Evolutionary conservation across 1,139 yeast species (phyloP).

Genomic region (Yamadazyma membranifaciens): DNA sequence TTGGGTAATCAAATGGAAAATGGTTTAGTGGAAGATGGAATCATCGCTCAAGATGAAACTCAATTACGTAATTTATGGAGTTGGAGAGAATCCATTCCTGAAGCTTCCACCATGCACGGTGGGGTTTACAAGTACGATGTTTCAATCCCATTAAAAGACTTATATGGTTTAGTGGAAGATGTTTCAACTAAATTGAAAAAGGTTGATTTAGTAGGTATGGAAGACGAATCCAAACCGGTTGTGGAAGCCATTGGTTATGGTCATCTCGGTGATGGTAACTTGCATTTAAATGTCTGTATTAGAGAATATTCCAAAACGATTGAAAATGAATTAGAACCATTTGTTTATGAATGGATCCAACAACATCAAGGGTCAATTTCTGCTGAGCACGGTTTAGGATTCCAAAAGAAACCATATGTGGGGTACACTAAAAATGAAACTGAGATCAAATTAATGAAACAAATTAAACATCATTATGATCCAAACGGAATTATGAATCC

Average conservation of each 20-base stretch:
- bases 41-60: slow-evolving; percentile 91
- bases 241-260: slow-evolving; percentile 92
- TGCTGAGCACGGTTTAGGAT: slow-evolving; percentile 97
- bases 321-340: slow-evolving; percentile 83
- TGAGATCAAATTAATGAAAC: slow-evolving; percentile 72
- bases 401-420: slow-evolving; percentile 88
- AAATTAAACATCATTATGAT: slow-evolving; percentile 75
- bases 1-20: slow-evolving; percentile 82
- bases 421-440: slow-evolving; percentile 74
- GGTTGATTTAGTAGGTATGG: slow-evolving; percentile 60
- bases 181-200: slow-evolving; percentile 56
- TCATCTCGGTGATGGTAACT: slow-evolving; percentile 93
- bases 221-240: slow-evolving; percentile 70
- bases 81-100: slow-evolving; percentile 94
- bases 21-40: slow-evolving; percentile 85
- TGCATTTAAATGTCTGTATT: slow-evolving; percentile 90
- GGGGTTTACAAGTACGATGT: slow-evolving; percentile 98
- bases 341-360: slow-evolving; percentile 87
- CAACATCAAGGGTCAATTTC: slow-evolving; percentile 79
- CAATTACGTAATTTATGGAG: slow-evolving; percentile 83
- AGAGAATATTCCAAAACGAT: slow-evolving; percentile 74
- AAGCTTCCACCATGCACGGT: slow-evolving; percentile 79
- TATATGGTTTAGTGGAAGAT: slow-evolving; percentile 80
- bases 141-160: slow-evolving; percentile 74
- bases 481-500: slow-evolving; percentile 92